Evolutionary conservation across 202 grass and related monocot genomes (phyloP), one percentile per base, ranked within the genome.

Genomic region (Bolboschoenoplectus hybrid): DNA sequence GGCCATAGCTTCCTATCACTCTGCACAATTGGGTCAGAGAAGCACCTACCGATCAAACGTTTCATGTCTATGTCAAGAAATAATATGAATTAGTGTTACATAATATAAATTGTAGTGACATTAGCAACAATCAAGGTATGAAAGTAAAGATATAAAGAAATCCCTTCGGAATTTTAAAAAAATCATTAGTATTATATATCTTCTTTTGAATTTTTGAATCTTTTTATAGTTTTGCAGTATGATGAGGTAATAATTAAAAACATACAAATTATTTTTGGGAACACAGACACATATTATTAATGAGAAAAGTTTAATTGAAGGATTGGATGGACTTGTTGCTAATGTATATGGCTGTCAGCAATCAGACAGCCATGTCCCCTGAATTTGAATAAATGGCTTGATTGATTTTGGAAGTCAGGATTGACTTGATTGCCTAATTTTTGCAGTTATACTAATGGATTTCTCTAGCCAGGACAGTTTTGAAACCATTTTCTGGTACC

Each of bases 1-100:
- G 94, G 94, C n/a, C 91, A 90, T 80, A 97, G 88, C 76, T 91
- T 95, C 87, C 89, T 95, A 86, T 98, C 95, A 76, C 9, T 93
- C 89, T 95, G 95, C 6, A 98, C 93, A 17, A 90, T 92, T 82
- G 90, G 91, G 76, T 98, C 95, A 11, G 86, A 89, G 85, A 98
- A 95, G 67, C 89, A 91, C 88, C 93, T 92, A 63, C 95, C 95
- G 1, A 98, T 93, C 73, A 98, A 40, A 36, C 82, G 61, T n/a
- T 84, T 84, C 14, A 55, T 41, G 76, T 93, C 81, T 82, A 41
- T 82, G 9, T 46, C 57, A 9, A 40, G 11, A 8, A 82, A 67
- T 67, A 34, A 67, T 26, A 26, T 45, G 9, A 36, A 61, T 71
- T n/a, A 80, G 38, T 43, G 17, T 39, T 1, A 9, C 7, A 78